These are phyloP conservation scores for Penicillium alfredii DNA, from an alignment of 495 filamentous ascomycete genomes.

Conservation along the genomic window DNA sequence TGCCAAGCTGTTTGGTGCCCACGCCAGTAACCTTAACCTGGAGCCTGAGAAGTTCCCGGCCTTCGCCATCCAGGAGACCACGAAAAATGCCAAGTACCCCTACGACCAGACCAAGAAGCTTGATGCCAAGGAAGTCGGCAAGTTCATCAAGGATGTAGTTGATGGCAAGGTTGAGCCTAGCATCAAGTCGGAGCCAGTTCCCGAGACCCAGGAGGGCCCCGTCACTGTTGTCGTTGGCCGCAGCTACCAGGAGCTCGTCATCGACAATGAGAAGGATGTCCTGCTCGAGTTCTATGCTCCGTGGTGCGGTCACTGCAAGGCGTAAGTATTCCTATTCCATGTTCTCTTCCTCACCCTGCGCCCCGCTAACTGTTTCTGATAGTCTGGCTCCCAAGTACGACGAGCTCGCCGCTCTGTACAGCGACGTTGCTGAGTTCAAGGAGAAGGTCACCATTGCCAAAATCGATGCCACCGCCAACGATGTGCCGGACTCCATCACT, in stretches of 20 bases:
- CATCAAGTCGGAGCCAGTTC: slow-evolving; percentile 97
- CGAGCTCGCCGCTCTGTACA: slow-evolving; percentile 79
- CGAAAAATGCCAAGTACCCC: slow-evolving; percentile 96
- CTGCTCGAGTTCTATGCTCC: slow-evolving; percentile 98
- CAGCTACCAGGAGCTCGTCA: slow-evolving; percentile 87
- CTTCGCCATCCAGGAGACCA: slow-evolving; percentile 94
- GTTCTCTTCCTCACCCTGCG: background rate
- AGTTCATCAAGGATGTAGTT: slow-evolving; percentile 84
- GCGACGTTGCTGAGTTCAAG: slow-evolving; percentile 59
- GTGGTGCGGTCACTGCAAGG: slow-evolving; percentile 99
- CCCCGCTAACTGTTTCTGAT: slow-evolving; percentile 1
- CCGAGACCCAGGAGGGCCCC: slow-evolving; percentile 87
- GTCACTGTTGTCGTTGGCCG: slow-evolving; percentile 89
- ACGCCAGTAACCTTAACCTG: slow-evolving; percentile 95
- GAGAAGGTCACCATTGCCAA: slow-evolving; percentile 92
- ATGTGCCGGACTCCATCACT: slow-evolving; percentile 92
- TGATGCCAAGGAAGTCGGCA: slow-evolving; percentile 63
- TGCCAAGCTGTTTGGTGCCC: slow-evolving; percentile 88
- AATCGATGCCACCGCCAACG: slow-evolving; percentile 95
- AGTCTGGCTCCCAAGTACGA: slow-evolving; percentile 67
- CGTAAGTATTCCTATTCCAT: slow-evolving; percentile 40
- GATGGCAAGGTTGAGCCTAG: slow-evolving; percentile 86
- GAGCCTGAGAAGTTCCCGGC: slow-evolving; percentile 91
- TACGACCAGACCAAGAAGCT: slow-evolving; percentile 81
- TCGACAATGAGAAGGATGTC: slow-evolving; percentile 94